Evolutionary conservation across 1,284 basidiomycete genomes (phyloP).

Genomic region (Fistulinella cinereoalba): DNA sequence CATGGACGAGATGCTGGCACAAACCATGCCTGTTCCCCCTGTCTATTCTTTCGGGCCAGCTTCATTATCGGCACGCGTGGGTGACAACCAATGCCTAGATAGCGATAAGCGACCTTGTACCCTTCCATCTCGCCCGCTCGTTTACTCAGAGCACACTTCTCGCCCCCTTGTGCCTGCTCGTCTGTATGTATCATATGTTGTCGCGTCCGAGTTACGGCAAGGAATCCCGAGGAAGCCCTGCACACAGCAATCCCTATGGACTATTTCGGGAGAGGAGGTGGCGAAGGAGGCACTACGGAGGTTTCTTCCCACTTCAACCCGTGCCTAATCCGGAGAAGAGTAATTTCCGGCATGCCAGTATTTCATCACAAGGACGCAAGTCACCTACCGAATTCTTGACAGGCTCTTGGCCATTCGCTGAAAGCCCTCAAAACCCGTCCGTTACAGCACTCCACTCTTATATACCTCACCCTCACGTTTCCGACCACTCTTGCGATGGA

Average conservation of each 20-base stretch:
- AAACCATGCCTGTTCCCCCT: not conserved
- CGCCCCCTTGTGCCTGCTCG: conserved; percentile 1
- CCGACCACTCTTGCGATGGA: conserved; percentile 9
- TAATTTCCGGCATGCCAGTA: conserved; percentile 1
- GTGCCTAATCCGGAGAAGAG: not conserved
- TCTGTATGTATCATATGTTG: not conserved
- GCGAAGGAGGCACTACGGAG: not conserved
- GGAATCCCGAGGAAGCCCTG: conserved; percentile 4
- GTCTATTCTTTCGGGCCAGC: not conserved
- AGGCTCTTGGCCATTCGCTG: not conserved
- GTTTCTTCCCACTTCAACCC: not conserved
- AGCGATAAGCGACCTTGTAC: not conserved
- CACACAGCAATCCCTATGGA: not conserved
- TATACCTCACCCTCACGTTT: conserved; percentile 3
- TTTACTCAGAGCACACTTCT: not conserved
- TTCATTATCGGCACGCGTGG: not conserved
- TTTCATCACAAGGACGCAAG: not conserved
- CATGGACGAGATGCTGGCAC: not conserved
- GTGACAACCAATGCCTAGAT: not conserved
- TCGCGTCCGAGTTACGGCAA: not conserved
- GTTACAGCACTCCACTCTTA: conserved; percentile 12
- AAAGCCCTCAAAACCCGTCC: not conserved
- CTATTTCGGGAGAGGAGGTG: not conserved
- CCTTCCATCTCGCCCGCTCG: not conserved
- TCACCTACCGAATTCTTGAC: not conserved